A percentile compares a stretch with the other conserved stretches of the same genome.
phyloP scores from a whole-genome alignment of 2,329 filamentous ascomycete species.

The Colletotrichum salicis region DNA sequence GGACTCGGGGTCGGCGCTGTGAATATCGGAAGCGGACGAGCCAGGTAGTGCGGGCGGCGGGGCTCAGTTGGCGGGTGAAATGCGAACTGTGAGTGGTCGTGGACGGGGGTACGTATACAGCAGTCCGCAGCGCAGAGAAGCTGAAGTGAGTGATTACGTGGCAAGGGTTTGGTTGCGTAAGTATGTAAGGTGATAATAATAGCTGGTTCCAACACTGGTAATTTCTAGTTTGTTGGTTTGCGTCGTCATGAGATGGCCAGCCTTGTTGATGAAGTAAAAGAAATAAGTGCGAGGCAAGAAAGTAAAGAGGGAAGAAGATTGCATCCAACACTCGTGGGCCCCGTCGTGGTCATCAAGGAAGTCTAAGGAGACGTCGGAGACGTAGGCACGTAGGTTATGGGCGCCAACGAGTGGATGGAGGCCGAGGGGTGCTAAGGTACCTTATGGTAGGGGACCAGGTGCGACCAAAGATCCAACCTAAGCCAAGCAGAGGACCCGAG shows the following conservation, averaged over 20 bases:
- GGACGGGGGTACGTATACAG: constrained; percentile 18
- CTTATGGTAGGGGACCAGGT: neutral
- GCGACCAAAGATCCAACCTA: constrained; percentile 3
- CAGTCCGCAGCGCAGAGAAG: neutral
- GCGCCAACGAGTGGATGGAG: neutral
- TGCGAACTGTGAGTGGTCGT: neutral
- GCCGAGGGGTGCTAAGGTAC: neutral
- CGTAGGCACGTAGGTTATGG: no score
- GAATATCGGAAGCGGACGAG: constrained; percentile 20
- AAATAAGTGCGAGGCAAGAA: neutral
- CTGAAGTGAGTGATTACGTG: constrained; percentile 13
- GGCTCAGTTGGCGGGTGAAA: constrained; percentile 6
- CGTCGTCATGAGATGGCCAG: neutral
- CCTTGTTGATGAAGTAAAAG: neutral
- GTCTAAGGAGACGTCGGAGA: no score
- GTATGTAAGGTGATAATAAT: neutral
- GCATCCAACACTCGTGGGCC: constrained; percentile 13
- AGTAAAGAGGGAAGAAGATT: neutral
- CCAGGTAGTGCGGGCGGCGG: constrained; percentile 19
- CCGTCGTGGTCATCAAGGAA: constrained; percentile 21
- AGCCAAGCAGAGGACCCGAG: neutral
- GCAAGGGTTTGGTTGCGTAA: constrained; percentile 6
- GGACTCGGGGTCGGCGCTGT: constrained; percentile 13
- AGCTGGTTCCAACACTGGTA: neutral
- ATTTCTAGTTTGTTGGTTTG: neutral